Evolutionary conservation across 192 early-diverging fungal genomes (phyloP), one percentile per base, ranked within the genome.

Genomic region (Kappamyces sp.): DNA sequence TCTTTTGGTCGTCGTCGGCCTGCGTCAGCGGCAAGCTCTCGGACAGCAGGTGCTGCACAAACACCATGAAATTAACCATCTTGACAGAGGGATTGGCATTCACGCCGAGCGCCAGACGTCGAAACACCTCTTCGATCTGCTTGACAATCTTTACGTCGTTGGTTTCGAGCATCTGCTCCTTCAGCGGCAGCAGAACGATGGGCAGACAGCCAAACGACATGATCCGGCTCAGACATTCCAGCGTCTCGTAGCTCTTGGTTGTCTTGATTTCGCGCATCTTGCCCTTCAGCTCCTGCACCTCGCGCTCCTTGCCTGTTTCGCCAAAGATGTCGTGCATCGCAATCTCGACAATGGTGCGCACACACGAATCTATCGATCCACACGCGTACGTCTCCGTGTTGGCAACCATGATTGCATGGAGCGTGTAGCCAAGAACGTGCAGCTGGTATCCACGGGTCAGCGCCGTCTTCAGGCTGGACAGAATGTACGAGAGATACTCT

Each of bases 271-370:
- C 97, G 61, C 86, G 87, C 63, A 88, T 89, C 69, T 92, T 97
- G 32, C 84, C 85, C 9, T 80, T 86, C 63, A 94, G 87, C 58
- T 92, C 97, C 60, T 89, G 83, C 0, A 87, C 80, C 55, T 97
- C 90, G 63, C 93, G 89, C 62, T 99, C 97, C 61, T 85, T 75
- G 34, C 86, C 92, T 32, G 85, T 72, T 37, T 86, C 77, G 2
- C 97, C 97, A 82, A 99, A 99, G 36, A 99, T 83, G 65, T 98
- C 97, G 62, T 88, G 83, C 3, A 90, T 68, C 12, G 93, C 68
- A 23, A 99, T 81, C 33, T 77, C 66, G 2, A 89, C 76, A 38
- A 97, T 67, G 10, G 73, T 73, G 40, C 77, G 77, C 9, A 93
- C 63, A 47, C 90, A 90, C 50, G 84, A 78, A 67, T 99, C 93